phyloP scores from a whole-genome alignment of 345 rosid species.

The Laguncularia racemosa region DNA sequence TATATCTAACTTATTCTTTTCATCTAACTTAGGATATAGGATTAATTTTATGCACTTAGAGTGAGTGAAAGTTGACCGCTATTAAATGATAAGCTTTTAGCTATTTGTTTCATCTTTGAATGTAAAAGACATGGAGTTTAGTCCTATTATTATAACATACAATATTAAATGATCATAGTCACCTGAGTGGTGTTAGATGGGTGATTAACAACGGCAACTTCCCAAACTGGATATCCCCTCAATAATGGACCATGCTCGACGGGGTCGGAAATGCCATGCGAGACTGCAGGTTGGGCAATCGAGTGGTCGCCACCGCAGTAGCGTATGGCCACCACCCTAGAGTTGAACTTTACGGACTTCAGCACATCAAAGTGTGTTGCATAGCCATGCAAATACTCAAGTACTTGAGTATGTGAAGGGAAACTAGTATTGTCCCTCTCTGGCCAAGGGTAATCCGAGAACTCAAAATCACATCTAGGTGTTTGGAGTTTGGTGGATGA shows the following conservation, averaged over 20 bases:
- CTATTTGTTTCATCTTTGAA: too few relatives aligned
- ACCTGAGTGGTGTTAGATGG: slow-evolving; percentile 58
- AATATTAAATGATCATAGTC: too few relatives aligned
- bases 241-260: slow-evolving; percentile 30
- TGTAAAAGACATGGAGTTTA: too few relatives aligned
- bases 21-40: too few relatives aligned
- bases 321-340: slow-evolving; percentile 62
- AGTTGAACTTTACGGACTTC: slow-evolving; percentile 48
- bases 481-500: slow-evolving; percentile 80
- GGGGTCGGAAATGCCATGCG: not conserved
- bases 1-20: too few relatives aligned
- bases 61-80: too few relatives aligned
- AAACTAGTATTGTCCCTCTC: slow-evolving; percentile 54
- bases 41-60: too few relatives aligned
- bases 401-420: slow-evolving; percentile 54
- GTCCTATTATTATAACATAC: too few relatives aligned
- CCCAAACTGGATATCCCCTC: slow-evolving; percentile 69
- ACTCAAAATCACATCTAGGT: slow-evolving; percentile 57
- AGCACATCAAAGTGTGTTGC: slow-evolving; percentile 62
- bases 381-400: slow-evolving; percentile 72
- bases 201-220: slow-evolving; percentile 52
- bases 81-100: too few relatives aligned
- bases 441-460: slow-evolving; percentile 85
- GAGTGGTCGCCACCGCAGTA: slow-evolving; percentile 27
- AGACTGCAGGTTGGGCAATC: not conserved